Percentiles rank a stretch among this genome's conserved stretches.
phyloP scores from a whole-genome alignment of 495 filamentous ascomycete species.

The Podospora pseudopauciseta region DNA sequence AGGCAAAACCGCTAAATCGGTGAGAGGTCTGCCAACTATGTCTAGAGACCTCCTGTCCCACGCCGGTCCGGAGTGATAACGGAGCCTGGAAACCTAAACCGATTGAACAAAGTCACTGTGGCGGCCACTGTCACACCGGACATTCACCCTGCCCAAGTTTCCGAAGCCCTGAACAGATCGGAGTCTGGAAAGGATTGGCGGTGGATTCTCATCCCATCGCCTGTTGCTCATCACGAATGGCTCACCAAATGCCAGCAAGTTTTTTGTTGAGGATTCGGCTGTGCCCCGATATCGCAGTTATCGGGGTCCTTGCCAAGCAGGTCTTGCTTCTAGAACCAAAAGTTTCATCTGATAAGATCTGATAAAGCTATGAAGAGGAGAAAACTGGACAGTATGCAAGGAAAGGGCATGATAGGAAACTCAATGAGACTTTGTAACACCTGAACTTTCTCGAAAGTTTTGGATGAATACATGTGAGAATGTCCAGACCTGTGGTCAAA shows the following conservation, averaged over 20 bases:
- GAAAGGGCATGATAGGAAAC: not conserved
- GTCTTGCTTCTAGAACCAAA: not conserved
- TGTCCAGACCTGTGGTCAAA: not conserved
- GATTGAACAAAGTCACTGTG: not conserved
- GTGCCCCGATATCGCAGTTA: not conserved
- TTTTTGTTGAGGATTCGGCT: not conserved
- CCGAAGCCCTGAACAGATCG: too few species aligned
- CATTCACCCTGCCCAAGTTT: not conserved
- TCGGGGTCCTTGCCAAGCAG: not conserved
- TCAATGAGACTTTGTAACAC: not conserved
- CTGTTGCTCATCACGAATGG: not conserved
- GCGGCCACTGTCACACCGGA: not conserved
- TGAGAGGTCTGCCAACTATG: not conserved
- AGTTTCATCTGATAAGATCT: constrained; percentile 8
- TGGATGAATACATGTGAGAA: not conserved
- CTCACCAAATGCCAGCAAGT: not conserved
- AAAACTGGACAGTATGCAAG: not conserved
- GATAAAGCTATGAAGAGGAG: not conserved
- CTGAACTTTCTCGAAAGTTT: not conserved
- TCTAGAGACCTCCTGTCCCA: not conserved
- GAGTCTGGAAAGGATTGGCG: not conserved
- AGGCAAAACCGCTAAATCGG: not conserved
- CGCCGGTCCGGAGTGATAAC: not conserved
- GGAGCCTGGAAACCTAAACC: not conserved
- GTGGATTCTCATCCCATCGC: not conserved